These are phyloP conservation scores for Gossypium thurberi DNA, from an alignment of 345 rosid species.

Conservation along the genomic window DNA sequence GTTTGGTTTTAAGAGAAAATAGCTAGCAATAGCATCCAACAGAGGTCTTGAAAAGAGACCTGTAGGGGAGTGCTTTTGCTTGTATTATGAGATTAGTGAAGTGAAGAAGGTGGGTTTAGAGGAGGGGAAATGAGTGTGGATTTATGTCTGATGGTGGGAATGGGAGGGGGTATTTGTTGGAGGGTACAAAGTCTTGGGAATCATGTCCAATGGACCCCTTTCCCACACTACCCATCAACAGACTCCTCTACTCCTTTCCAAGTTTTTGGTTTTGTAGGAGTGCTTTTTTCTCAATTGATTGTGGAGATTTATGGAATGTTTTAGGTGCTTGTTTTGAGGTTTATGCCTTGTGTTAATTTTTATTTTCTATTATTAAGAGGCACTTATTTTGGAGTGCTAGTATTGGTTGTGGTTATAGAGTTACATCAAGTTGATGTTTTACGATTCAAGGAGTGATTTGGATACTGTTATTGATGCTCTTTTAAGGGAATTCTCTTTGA, in stretches of 20 bases:
- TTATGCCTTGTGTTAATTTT: no score
- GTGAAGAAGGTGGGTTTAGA: background rate
- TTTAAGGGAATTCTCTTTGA: no score
- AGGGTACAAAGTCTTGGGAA: background rate
- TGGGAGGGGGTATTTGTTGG: constrained; percentile 36
- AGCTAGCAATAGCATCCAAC: background rate
- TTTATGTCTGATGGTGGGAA: constrained; percentile 16
- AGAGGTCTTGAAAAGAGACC: background rate
- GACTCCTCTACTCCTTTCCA: background rate
- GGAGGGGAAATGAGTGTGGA: background rate
- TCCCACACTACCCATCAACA: background rate
- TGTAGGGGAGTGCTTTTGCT: background rate
- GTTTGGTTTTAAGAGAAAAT: background rate
- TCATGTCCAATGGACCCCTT: background rate
- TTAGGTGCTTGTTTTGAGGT: no score
- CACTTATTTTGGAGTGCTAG: no score
- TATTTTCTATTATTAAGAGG: no score
- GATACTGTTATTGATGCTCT: no score
- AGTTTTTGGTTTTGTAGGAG: no score
- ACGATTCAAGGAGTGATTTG: no score
- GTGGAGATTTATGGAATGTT: no score
- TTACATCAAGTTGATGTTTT: no score
- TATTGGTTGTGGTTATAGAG: no score
- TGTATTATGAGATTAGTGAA: background rate
- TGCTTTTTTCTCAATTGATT: no score